Evolutionary conservation across 495 filamentous ascomycete genomes (phyloP).

Genomic region (Penicillium salamii): DNA sequence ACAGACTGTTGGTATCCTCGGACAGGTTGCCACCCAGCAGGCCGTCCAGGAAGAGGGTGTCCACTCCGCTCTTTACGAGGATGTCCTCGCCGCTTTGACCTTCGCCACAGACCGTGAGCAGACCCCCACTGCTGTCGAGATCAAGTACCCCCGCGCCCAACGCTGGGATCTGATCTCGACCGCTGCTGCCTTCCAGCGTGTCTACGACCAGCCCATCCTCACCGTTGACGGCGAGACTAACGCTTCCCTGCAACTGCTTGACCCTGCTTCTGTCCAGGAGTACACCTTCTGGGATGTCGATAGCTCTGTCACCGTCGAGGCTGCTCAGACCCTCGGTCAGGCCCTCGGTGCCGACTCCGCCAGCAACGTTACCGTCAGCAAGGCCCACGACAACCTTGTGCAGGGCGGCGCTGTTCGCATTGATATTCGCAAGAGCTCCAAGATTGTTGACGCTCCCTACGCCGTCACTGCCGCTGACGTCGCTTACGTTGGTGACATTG

Average conservation of each 20-base stretch:
- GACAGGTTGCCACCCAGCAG: slow-evolving; percentile 56
- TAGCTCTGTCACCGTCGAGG: slow-evolving; percentile 60
- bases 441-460: slow-evolving; percentile 80
- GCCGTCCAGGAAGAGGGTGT: slow-evolving; percentile 63
- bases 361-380: slow-evolving; percentile 72
- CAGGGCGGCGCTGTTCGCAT: slow-evolving; percentile 82
- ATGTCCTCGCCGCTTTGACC: slow-evolving; percentile 79
- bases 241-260: slow-evolving; percentile 45
- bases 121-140: slow-evolving; percentile 63
- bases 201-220: slow-evolving; percentile 53
- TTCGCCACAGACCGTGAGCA: slow-evolving; percentile 66
- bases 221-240: slow-evolving; percentile 36
- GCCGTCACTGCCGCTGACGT: slow-evolving; percentile 75
- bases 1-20: slow-evolving; percentile 66
- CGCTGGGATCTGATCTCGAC: slow-evolving; percentile 79
- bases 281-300: slow-evolving; percentile 95
- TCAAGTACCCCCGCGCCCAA: slow-evolving; percentile 84
- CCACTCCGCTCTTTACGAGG: slow-evolving; percentile 81
- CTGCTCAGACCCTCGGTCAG: slow-evolving; percentile 64
- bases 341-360: slow-evolving; percentile 71
- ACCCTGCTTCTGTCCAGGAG: slow-evolving; percentile 58
- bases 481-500: slow-evolving; percentile 71
- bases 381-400: slow-evolving; percentile 78
- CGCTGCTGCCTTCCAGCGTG: slow-evolving; percentile 62
- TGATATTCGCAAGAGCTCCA: slow-evolving; percentile 80